Base-by-base conservation (phyloP, 2,329 filamentous ascomycete genomes). In the Diplodia mutila region DNA sequence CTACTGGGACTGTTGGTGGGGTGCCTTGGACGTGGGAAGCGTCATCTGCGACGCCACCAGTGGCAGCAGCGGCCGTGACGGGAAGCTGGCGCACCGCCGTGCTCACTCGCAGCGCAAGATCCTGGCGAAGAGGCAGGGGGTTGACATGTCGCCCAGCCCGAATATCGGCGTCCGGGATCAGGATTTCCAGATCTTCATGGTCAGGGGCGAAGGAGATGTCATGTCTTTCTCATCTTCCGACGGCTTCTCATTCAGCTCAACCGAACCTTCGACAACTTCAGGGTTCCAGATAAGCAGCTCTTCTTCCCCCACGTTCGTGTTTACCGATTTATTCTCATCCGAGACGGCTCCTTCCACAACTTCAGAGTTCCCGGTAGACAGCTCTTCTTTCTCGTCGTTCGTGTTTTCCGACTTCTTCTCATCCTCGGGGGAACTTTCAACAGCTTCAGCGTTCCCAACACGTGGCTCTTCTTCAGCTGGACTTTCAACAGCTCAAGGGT, bases 1-100 rank as follows among this genome's bases (percentile, higher is more conserved):
- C 23, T 67, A 67, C 57, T 67, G 66, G 66, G 66, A 67, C 34
- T 67, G 66, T 37, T 67, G 66, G 66, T 54, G 23, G 23, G 66
- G 66, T 2, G n/a, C 25, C 1, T n/a, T 67, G 34, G 8, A 46
- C 4, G 66, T 42, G 42, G 39, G 12, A 2, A 54, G 42, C 29
- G 55, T 46, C 16, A 14, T 23, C 14, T 61, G 55, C 21, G 37
- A 37, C n/a, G n/a, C n/a, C n/a, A n/a, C n/a, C 14, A 39, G 39
- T 16, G 21, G 37, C 25, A 49, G 42, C 7, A 32, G 53, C 25
- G 16, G 25, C 4, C 27, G 37, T n/a, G 18, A 42, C 16, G 37
- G 37, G 9, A 42, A 42, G 7, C 14, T 1, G 18, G 18, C 16
- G 6, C 16, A 21, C 16, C 16, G 2, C 39, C 18, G 42, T 11